A percentile compares a stretch with the other conserved stretches of the same genome.
phyloP scores from a whole-genome alignment of 345 rosid genomes.

The Rhizophora apiculata region DNA sequence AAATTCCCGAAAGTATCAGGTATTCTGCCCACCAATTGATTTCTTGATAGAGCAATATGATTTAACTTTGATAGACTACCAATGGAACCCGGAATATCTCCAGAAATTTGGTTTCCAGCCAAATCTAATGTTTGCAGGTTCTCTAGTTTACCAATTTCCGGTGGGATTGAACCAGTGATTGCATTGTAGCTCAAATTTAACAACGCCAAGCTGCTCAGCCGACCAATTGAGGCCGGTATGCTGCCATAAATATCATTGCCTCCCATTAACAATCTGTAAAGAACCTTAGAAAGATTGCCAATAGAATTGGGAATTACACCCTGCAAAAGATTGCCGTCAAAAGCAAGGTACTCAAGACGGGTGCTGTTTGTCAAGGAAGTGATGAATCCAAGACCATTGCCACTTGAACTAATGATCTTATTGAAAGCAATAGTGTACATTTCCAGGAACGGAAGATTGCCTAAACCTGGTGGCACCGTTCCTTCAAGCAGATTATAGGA shows the following conservation, averaged over 20 bases:
- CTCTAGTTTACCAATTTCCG: constrained; percentile 33
- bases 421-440: constrained; percentile 41
- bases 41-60: constrained; percentile 41
- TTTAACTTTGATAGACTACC: constrained; percentile 38
- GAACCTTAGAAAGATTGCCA: constrained; percentile 40
- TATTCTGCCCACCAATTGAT: constrained; percentile 36
- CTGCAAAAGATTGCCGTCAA: constrained; percentile 36
- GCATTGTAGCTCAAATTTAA: constrained; percentile 39
- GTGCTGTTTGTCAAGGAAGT: constrained; percentile 38
- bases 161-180: constrained; percentile 43
- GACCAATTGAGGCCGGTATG: constrained; percentile 33
- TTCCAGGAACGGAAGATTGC: constrained; percentile 35
- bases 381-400: constrained; percentile 34
- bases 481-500: constrained; percentile 38
- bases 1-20: constrained; percentile 42
- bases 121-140: constrained; percentile 38
- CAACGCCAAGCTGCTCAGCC: constrained; percentile 38
- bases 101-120: constrained; percentile 38
- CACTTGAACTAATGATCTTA: constrained; percentile 25
- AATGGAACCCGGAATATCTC: constrained; percentile 36
- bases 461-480: constrained; percentile 34
- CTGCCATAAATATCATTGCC: constrained; percentile 34
- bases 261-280: constrained; percentile 36
- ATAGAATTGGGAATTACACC: constrained; percentile 43
- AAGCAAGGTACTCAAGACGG: constrained; percentile 34